Evolutionary conservation across 495 filamentous ascomycete genomes (phyloP), one percentile per base, ranked within the genome.

Genomic region (Aspergillus olivimuriae): DNA sequence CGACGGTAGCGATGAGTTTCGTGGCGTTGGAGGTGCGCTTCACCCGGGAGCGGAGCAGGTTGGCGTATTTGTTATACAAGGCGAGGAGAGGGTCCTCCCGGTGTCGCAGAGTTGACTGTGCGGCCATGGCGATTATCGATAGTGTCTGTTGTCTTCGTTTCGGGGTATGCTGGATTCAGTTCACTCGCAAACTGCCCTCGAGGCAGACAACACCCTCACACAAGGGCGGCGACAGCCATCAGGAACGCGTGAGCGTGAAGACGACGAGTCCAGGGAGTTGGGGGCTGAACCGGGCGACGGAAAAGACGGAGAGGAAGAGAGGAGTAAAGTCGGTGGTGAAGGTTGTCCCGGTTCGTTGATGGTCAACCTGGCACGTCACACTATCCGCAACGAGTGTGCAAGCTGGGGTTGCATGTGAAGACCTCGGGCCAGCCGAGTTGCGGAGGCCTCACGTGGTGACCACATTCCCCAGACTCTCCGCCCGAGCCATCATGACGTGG

Each of bases 51-150:
- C 77, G 80, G 15, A 90, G 47, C 24, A 86, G 57, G 10, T 75
- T 60, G 23, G 71, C 57, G 62, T 89, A 92, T 49, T 82, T 81
- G 26, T 77, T 64, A 56, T 86, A 74, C 23, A 94, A 74, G 4
- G 70, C 68, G 10, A 80, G 67, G 57, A 94, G 70, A 44, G 85
- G 80, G 62, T 89, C 84, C 56, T 82, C 73, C 50, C 75, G 72
- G 46, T 70, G 71, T 39, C 81, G 83, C 42, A 95, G 75, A 7
- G 86, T 94, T 21, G 89, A 95, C 67, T 94, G 89, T 49, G 75
- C 80, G 39, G 89, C 87, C 89, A 95, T 95, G 34, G 41, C 56
- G 40, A 39, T 44, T 41, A 51, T 39, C 31, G 16, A 37, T 34
- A 20, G 14, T 33, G 15, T 33, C 3, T 23, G 14, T 6, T 21